Percentiles rank a stretch among this genome's conserved stretches.
Evolutionary conservation across 352 stramenopile genomes (phyloP).

Genomic region (Pilasporangium apinafurcum): DNA sequence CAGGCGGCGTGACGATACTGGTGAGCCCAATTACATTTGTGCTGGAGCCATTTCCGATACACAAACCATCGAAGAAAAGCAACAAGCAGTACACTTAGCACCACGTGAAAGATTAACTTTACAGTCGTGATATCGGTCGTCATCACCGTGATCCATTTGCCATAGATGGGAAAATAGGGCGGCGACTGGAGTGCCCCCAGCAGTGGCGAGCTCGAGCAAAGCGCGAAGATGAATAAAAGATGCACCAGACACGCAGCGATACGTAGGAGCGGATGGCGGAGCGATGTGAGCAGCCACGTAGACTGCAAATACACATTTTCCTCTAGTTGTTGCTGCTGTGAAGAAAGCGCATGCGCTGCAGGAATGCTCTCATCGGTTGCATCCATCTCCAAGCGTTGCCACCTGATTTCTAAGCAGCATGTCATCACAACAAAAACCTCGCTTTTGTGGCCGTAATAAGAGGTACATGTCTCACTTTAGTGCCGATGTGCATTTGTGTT

Average conservation of each 20-base stretch:
- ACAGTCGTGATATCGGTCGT: slow-evolving; percentile 12
- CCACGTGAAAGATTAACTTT: slow-evolving; percentile 28
- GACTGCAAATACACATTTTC: slow-evolving; percentile 25
- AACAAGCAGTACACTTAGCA: slow-evolving; percentile 9
- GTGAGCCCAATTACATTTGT: slow-evolving; percentile 37
- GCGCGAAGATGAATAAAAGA: slow-evolving; percentile 23
- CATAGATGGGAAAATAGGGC: slow-evolving; percentile 31
- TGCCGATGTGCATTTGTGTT: no score
- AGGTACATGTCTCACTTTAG: no score
- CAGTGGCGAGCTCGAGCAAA: slow-evolving; percentile 34
- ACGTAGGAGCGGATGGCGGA: slow-evolving; percentile 31
- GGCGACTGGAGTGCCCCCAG: slow-evolving; percentile 18
- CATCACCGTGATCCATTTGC: slow-evolving; percentile 13
- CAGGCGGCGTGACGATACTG: slow-evolving; percentile 20
- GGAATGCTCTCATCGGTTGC: no score
- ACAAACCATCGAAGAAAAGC: slow-evolving; percentile 30
- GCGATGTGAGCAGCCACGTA: slow-evolving; percentile 26
- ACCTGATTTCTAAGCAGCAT: no score
- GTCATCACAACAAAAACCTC: background rate
- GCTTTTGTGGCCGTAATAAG: no score
- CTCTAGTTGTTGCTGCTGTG: no score
- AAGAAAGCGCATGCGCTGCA: no score
- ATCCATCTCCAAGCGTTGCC: no score
- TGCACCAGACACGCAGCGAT: slow-evolving; percentile 26
- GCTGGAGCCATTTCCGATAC: slow-evolving; percentile 28